Evolutionary conservation across 148 eudicot genomes (phyloP), one percentile per base, ranked within the genome.

Genomic region (Oxyria digyna): DNA sequence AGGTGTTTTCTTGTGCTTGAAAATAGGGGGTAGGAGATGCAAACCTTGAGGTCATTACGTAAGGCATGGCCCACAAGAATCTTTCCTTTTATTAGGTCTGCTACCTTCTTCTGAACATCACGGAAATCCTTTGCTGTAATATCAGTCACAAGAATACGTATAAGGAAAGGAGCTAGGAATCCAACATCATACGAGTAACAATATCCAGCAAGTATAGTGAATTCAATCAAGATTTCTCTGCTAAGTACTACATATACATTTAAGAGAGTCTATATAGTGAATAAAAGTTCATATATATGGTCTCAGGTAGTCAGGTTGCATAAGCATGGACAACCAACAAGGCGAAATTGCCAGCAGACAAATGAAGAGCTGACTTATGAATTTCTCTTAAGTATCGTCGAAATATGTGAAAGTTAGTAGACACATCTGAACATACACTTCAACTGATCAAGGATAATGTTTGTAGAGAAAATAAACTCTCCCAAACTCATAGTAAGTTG

Each of bases 61-160:
- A 94, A 80, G 15, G 98, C 98, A 85, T 94, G 98, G 27, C 98
- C 98, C 67, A 94, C 97, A 75, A 94, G 96, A 74, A 88, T 78
- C 79, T 75, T 83, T 69, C 89, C 97, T 67, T 85, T 86, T 57
- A 90, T 78, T 74, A 94, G 72, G 77, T 94, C 98, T 13, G 97
- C 97, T 32, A 90, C 97, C 75, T 79, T 79, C 69, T 77, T 83
- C 85, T 90, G 98, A 72, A 85, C 97, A 40, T 74, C 55, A 42
- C 76, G 75, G 67, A 94, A 94, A 72, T 94, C 88, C 78, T 94
- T 94, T 17, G 98, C 98, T 94, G 85, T 81, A 81, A 10, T 59
- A 31, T 26, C 64, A 27, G 8, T 26, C 64, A 59, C 15, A 29
- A 59, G 37, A 23, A 26, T 54, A 54, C 13, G 32, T 26, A 26